These are phyloP conservation scores for Aegilops longissima DNA, from an alignment of 176 grass and related monocot species.

Conservation along the genomic window DNA sequence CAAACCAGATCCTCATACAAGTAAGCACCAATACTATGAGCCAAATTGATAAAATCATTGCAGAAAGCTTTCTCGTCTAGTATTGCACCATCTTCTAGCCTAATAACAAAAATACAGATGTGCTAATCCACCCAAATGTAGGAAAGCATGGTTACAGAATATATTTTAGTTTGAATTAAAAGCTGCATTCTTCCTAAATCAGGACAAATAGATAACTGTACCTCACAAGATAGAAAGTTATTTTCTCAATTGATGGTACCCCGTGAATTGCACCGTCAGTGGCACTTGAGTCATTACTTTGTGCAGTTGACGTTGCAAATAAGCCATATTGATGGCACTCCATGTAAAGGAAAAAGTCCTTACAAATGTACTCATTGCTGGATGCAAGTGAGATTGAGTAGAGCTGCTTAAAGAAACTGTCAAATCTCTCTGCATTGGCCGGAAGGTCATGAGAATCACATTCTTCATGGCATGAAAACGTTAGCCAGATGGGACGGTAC, in stretches of 20 bases:
- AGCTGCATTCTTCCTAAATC: constrained; percentile 5
- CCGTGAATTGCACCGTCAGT: constrained; percentile 72
- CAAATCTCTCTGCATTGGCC: constrained; percentile 55
- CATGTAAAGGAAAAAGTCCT: constrained; percentile 91
- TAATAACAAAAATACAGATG: constrained; percentile 51
- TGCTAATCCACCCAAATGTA: constrained; percentile 30
- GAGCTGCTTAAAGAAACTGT: constrained; percentile 77
- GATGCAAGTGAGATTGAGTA: constrained; percentile 78
- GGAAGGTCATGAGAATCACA: constrained; percentile 62
- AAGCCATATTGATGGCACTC: constrained; percentile 64
- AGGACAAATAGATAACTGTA: constrained; percentile 31
- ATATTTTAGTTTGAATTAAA: neutral
- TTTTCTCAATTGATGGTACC: constrained; percentile 90
- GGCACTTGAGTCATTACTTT: constrained; percentile 52
- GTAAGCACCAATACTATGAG: constrained; percentile 88
- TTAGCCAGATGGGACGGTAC: constrained; percentile 76
- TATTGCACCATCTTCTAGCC: constrained; percentile 85
- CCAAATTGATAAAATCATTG: constrained; percentile 94
- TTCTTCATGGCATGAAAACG: constrained; percentile 70
- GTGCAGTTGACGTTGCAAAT: constrained; percentile 88
- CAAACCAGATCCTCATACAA: constrained; percentile 95
- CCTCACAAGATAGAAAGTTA: constrained; percentile 98
- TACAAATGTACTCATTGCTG: constrained; percentile 80
- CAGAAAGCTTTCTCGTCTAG: constrained; percentile 84
- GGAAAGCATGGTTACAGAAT: constrained; percentile 31